Evolutionary conservation across 441 rosid species (phyloP).

Genomic region (Adansonia madagascariensis): DNA sequence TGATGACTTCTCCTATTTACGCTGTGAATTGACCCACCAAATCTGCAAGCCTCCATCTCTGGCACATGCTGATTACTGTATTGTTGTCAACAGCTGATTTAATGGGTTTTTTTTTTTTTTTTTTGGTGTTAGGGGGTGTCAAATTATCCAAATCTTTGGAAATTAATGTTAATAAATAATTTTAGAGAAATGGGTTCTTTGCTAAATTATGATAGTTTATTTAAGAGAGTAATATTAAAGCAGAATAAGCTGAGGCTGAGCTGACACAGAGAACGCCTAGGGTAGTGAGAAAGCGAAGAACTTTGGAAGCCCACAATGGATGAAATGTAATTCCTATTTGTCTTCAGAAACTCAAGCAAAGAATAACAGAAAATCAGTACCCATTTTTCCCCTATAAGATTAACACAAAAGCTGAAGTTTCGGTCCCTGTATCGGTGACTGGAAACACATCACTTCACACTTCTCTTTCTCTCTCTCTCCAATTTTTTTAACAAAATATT

Average conservation of each 20-base stretch:
- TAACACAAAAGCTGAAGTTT: slow-evolving; percentile 64
- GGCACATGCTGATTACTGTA: slow-evolving; percentile 9
- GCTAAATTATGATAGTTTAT: slow-evolving; percentile 11
- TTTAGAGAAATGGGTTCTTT: not conserved
- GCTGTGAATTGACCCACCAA: slow-evolving; percentile 25
- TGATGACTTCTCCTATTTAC: slow-evolving; percentile 13
- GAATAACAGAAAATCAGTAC: slow-evolving; percentile 47
- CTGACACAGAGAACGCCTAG: slow-evolving; percentile 60
- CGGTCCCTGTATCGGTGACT: slow-evolving; percentile 75
- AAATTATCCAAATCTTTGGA: slow-evolving; percentile 11
- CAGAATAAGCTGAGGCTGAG: slow-evolving; percentile 14
- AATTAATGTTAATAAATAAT: not conserved
- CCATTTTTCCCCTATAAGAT: slow-evolving; percentile 46
- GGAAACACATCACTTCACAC: slow-evolving; percentile 59
- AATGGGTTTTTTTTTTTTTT: not conserved
- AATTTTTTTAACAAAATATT: not conserved
- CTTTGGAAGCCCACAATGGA: slow-evolving; percentile 45
- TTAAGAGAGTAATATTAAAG: slow-evolving; percentile 7
- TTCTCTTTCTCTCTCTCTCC: slow-evolving; percentile 25
- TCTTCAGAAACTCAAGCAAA: slow-evolving; percentile 47
- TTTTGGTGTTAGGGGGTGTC: not conserved
- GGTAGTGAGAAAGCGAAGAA: slow-evolving; percentile 63
- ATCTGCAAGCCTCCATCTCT: not conserved
- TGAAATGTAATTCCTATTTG: slow-evolving; percentile 49
- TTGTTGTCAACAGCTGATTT: not conserved